Conservation (phyloP, 768 basidiomycete genomes). For the Boletus sp. region DNA sequence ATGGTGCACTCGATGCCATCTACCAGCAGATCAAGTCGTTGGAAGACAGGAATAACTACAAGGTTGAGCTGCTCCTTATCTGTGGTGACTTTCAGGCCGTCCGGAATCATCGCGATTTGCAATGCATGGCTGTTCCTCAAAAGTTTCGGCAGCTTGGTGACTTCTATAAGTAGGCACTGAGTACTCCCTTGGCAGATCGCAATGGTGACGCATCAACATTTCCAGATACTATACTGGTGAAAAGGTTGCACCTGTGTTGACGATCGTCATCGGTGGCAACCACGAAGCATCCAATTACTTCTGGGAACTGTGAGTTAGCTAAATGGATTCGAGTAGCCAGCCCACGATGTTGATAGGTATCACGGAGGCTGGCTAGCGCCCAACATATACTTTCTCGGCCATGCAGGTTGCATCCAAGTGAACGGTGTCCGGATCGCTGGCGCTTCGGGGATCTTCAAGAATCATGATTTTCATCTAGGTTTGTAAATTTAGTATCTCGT, state of each 20-base stretch:
- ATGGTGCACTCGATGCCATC: conserved; percentile 88
- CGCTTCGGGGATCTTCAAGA: conserved; percentile 89
- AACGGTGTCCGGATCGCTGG: conserved; percentile 89
- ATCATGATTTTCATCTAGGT: conserved; percentile 71
- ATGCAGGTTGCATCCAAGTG: conserved; percentile 84
- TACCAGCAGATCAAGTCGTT: conserved; percentile 68
- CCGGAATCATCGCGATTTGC: conserved; percentile 79
- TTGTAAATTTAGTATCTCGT: conserved; percentile 7
- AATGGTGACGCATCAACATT: conserved; percentile 2
- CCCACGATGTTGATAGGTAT: conserved; percentile 51
- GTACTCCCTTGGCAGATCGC: neutral
- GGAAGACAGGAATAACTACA: conserved; percentile 59
- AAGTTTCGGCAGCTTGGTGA: conserved; percentile 85
- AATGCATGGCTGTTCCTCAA: conserved; percentile 86
- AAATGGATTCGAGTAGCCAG: neutral
- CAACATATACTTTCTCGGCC: conserved; percentile 94
- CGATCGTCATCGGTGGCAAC: conserved; percentile 95
- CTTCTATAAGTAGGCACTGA: conserved; percentile 65
- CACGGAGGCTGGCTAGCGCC: conserved; percentile 97
- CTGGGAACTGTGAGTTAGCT: conserved; percentile 79
- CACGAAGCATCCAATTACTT: conserved; percentile 97
- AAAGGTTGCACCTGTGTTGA: conserved; percentile 79
- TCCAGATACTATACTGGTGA: conserved; percentile 84
- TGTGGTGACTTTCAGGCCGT: conserved; percentile 98
- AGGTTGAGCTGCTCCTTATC: conserved; percentile 82